Evolutionary conservation across 2,329 filamentous ascomycete genomes (phyloP).

Genomic region (Fusarium sambucinum): DNA sequence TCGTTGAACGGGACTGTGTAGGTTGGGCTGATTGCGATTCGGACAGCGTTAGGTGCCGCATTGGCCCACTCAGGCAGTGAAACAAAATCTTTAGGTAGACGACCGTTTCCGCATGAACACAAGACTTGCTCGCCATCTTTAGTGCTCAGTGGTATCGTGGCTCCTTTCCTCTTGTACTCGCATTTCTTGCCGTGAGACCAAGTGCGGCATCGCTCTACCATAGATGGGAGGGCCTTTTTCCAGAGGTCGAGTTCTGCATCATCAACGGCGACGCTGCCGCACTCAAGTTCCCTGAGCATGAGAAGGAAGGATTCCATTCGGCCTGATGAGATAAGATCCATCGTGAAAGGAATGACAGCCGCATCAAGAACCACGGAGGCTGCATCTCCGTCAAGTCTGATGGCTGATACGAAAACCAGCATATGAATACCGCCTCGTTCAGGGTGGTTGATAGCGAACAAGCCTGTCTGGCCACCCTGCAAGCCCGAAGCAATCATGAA

Average conservation of each 20-base stretch:
- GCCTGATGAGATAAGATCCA: constrained; percentile 49
- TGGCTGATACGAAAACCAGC: constrained; percentile 56
- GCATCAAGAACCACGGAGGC: constrained; percentile 61
- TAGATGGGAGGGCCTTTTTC: constrained; percentile 59
- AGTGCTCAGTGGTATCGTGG: constrained; percentile 56
- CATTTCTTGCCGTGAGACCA: constrained; percentile 59
- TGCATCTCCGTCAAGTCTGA: constrained; percentile 59
- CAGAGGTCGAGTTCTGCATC: constrained; percentile 70
- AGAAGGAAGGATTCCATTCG: constrained; percentile 56
- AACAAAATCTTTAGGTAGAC: constrained; percentile 56
- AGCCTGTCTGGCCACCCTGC: constrained; percentile 58
- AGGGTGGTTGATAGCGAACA: constrained; percentile 58
- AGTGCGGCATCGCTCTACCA: constrained; percentile 63
- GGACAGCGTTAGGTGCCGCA: constrained; percentile 60
- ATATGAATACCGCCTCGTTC: constrained; percentile 56
- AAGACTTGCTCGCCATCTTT: constrained; percentile 54
- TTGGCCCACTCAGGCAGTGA: constrained; percentile 59
- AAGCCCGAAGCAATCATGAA: constrained; percentile 61
- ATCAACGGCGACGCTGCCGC: constrained; percentile 57
- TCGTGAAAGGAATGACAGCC: constrained; percentile 60
- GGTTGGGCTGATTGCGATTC: constrained; percentile 68
- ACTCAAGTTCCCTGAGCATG: constrained; percentile 53
- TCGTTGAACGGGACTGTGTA: constrained; percentile 62
- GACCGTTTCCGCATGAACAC: constrained; percentile 61
- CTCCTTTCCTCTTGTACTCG: constrained; percentile 56